Conservation (phyloP, 1,284 basidiomycete species). For the Boletus smithii region DNA sequence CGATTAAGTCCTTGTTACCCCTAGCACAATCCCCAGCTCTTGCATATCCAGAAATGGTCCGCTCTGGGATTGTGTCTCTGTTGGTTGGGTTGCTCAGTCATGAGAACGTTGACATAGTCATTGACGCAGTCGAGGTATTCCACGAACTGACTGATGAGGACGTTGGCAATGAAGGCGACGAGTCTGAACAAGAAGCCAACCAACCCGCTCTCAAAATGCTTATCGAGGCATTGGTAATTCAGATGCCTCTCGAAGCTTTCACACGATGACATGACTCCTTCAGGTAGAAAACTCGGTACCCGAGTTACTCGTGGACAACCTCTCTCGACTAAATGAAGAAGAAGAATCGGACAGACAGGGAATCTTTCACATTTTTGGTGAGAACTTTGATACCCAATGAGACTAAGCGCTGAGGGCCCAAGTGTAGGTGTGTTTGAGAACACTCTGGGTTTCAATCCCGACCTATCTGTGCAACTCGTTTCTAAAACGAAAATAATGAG, state of each 20-base stretch:
- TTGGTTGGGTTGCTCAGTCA: constrained; percentile 86
- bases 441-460: constrained; percentile 79
- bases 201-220: constrained; percentile 70
- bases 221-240: constrained; percentile 69
- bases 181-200: constrained; percentile 64
- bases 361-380: constrained; percentile 87
- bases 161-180: constrained; percentile 74
- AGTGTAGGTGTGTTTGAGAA: constrained; percentile 89
- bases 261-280: constrained; percentile 1
- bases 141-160: constrained; percentile 97
- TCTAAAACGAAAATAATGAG: constrained; percentile 70
- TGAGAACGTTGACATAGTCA: constrained; percentile 91
- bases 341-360: constrained; percentile 90
- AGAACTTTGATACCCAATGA: constrained; percentile 7
- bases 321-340: constrained; percentile 75
- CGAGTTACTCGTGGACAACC: constrained; percentile 88
- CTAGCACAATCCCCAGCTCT: constrained; percentile 84
- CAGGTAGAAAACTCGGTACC: constrained; percentile 81
- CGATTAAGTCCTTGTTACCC: constrained; percentile 82
- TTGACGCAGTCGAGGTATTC: constrained; percentile 87
- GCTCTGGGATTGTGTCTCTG: constrained; percentile 64
- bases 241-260: neutral
- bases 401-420: constrained; percentile 2
- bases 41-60: constrained; percentile 88
- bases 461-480: constrained; percentile 67